A percentile compares a stretch with the other conserved stretches of the same genome.
phyloP scores from a whole-genome alignment of 345 rosid species.

The Eucalyptus camaldulensis region DNA sequence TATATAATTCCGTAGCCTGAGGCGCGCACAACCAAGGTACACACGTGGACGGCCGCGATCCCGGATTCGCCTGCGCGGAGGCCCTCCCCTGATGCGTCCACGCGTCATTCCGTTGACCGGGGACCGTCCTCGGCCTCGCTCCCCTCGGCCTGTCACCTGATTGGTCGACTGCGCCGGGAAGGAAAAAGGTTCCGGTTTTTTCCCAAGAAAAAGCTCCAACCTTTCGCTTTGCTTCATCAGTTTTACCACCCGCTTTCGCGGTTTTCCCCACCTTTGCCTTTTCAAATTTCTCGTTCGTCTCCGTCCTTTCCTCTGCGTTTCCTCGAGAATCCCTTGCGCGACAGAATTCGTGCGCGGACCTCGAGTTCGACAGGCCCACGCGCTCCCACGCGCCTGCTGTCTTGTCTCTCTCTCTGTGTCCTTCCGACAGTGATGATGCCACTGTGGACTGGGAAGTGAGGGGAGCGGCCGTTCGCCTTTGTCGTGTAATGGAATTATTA shows the following conservation, averaged over 20 bases:
- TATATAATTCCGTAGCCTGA: background rate
- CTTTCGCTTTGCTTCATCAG: background rate
- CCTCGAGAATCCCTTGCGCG: background rate
- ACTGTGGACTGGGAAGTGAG: background rate
- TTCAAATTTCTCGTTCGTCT: background rate
- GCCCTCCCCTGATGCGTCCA: background rate
- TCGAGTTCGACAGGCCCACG: background rate
- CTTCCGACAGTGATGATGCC: background rate
- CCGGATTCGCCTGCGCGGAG: background rate
- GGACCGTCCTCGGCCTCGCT: background rate
- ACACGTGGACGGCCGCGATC: background rate
- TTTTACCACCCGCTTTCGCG: background rate
- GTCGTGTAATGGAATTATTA: background rate
- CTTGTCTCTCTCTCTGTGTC: background rate
- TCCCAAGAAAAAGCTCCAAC: background rate
- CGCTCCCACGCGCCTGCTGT: background rate
- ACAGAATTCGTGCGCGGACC: background rate
- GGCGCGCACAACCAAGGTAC: background rate
- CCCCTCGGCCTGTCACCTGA: background rate
- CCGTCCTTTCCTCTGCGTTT: background rate
- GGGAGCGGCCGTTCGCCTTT: background rate
- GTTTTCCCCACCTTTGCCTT: background rate
- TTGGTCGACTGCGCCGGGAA: background rate
- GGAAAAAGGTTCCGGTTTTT: background rate
- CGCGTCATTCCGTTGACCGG: background rate